Evolutionary conservation across 208 protist genomes (phyloP).

Genomic region (Leishmania guyanensis): DNA sequence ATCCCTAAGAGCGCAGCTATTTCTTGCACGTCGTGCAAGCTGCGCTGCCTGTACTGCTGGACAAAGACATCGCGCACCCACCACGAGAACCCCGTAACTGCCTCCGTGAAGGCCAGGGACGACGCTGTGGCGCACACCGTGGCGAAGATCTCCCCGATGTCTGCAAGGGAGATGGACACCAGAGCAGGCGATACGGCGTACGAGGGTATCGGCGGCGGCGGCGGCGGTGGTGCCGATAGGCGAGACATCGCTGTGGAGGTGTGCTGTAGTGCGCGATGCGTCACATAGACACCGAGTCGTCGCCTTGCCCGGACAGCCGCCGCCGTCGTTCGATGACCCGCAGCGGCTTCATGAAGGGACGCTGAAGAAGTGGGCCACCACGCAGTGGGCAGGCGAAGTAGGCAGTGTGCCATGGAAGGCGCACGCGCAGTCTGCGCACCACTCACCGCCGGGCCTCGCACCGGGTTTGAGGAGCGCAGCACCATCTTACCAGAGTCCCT

Average conservation of each 20-base stretch:
- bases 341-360: neutral
- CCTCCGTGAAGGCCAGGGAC: constrained; percentile 11
- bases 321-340: neutral
- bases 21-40: constrained; percentile 10
- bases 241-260: constrained; percentile 1
- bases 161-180: constrained; percentile 12
- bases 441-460: neutral
- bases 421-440: neutral
- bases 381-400: constrained; percentile 19
- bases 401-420: constrained; percentile 8
- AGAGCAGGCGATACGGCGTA: constrained; percentile 6
- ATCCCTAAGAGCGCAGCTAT: constrained; percentile 31
- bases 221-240: neutral
- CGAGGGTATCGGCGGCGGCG: neutral
- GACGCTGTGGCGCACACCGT: constrained; percentile 26
- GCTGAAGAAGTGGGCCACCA: constrained; percentile 27
- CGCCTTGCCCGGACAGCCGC: neutral
- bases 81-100: constrained; percentile 27
- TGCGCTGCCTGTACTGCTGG: constrained; percentile 19
- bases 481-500: neutral
- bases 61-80: constrained; percentile 31
- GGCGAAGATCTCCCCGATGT: constrained; percentile 28
- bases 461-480: neutral
- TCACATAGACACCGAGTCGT: constrained; percentile 27
- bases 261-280: constrained; percentile 18